Evolutionary conservation across 148 eudicot genomes (phyloP).

Genomic region (Heliosperma pusillum): DNA sequence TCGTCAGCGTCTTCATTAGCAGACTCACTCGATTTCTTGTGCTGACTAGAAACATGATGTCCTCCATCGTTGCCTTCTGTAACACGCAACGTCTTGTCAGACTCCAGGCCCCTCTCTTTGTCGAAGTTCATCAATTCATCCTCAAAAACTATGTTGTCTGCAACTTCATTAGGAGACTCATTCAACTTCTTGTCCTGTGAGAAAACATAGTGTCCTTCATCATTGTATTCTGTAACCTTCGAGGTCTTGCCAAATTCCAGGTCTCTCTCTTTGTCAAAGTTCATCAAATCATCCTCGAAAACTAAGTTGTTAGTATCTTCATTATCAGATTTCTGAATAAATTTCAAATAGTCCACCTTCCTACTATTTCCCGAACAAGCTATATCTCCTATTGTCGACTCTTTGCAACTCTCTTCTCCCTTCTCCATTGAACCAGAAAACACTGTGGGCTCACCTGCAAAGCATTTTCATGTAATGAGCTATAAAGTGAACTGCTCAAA

Average conservation of each 20-base stretch:
- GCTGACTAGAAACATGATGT: no score
- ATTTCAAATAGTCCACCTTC: not conserved
- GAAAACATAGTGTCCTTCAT: no score
- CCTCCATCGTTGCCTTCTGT: not conserved
- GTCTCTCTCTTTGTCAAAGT: not conserved
- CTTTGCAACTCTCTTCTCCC: not conserved
- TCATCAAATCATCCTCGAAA: not conserved
- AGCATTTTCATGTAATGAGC: not conserved
- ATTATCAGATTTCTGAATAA: not conserved
- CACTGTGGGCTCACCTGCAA: slow-evolving; percentile 5
- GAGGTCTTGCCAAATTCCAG: slow-evolving; percentile 2
- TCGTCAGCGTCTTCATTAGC: not conserved
- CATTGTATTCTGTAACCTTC: no score
- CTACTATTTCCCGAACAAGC: not conserved
- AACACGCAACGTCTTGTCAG: not conserved
- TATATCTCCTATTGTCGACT: not conserved
- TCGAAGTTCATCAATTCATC: not conserved
- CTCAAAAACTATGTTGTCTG: not conserved
- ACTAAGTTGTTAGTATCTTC: not conserved
- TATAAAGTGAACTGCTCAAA: not conserved
- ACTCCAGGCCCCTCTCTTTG: slow-evolving; percentile 3
- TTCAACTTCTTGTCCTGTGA: no score
- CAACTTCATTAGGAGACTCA: not conserved
- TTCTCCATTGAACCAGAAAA: not conserved
- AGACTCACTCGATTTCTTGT: no score